A percentile compares a stretch with the other conserved stretches of the same genome.
These are phyloP conservation scores for Penicillium sp. DNA, from an alignment of 2,329 filamentous ascomycete species.

Conservation along the genomic window DNA sequence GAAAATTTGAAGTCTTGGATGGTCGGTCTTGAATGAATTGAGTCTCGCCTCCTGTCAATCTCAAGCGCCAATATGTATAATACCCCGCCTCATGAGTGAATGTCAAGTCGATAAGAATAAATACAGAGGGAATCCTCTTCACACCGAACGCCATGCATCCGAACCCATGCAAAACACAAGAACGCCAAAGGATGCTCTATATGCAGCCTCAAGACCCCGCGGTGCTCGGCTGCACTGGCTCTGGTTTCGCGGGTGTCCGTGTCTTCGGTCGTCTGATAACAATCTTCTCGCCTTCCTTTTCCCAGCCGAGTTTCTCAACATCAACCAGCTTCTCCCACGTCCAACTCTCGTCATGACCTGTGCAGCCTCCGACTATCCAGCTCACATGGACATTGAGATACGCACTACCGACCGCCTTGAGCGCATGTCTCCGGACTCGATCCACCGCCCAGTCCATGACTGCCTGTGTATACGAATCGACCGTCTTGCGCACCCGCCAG, in stretches of 20 bases:
- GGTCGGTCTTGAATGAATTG: slow-evolving; percentile 9
- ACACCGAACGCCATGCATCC: slow-evolving; percentile 25
- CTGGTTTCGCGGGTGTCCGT: slow-evolving; percentile 24
- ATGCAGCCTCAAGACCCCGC: not conserved
- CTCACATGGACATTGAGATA: slow-evolving; percentile 80
- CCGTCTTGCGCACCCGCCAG: slow-evolving; percentile 67
- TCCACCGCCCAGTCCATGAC: slow-evolving; percentile 81
- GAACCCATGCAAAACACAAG: slow-evolving; percentile 12
- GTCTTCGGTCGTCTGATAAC: slow-evolving; percentile 66
- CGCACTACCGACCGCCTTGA: slow-evolving; percentile 82
- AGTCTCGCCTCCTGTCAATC: slow-evolving; percentile 7
- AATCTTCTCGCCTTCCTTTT: slow-evolving; percentile 70
- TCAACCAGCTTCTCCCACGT: slow-evolving; percentile 72
- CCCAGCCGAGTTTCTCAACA: slow-evolving; percentile 80
- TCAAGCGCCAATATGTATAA: slow-evolving; percentile 14
- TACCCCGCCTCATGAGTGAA: slow-evolving; percentile 10
- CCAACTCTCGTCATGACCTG: slow-evolving; percentile 44
- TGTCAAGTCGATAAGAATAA: slow-evolving; percentile 14
- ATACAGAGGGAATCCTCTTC: not conserved
- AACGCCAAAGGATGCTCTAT: slow-evolving; percentile 9
- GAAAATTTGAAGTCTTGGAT: not conserved
- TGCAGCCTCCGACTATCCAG: slow-evolving; percentile 60
- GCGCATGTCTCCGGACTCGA: slow-evolving; percentile 70
- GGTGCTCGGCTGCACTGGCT: slow-evolving; percentile 18
- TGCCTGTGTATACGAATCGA: slow-evolving; percentile 77